Conservation (phyloP, 257 asterid genomes). For the Petunia axillaris region DNA sequence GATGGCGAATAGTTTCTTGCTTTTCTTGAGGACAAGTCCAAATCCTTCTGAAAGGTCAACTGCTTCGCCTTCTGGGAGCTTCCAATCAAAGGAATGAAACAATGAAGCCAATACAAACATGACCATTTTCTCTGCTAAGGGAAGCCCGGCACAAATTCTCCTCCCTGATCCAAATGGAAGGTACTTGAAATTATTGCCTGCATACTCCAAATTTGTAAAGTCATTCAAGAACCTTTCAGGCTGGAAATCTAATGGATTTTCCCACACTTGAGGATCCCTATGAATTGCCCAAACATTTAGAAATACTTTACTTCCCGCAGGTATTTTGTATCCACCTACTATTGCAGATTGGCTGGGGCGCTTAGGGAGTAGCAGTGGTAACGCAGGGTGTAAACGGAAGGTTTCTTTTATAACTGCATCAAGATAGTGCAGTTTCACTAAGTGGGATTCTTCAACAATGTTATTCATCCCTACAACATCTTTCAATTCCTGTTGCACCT, state of each 20-base stretch:
- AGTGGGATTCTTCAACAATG: constrained; percentile 44
- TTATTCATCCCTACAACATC: constrained; percentile 37
- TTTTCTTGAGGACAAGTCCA: constrained; percentile 40
- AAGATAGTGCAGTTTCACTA: constrained; percentile 43
- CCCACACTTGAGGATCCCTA: constrained; percentile 47
- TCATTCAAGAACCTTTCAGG: constrained; percentile 42
- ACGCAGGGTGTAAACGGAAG: constrained; percentile 43
- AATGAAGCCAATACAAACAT: constrained; percentile 35
- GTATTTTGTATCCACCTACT: constrained; percentile 33
- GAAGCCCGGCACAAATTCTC: constrained; percentile 58
- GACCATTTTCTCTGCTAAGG: constrained; percentile 41
- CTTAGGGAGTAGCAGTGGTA: constrained; percentile 43
- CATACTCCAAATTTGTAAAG: constrained; percentile 31
- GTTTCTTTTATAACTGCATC: constrained; percentile 48
- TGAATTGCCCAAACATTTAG: constrained; percentile 42
- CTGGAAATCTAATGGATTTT: constrained; percentile 34
- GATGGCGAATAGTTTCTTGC: constrained; percentile 25
- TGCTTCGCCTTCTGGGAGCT: constrained; percentile 27
- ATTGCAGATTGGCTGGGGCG: constrained; percentile 27
- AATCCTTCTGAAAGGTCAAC: constrained; percentile 36
- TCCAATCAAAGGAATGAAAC: constrained; percentile 39
- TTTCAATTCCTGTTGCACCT: constrained; percentile 39
- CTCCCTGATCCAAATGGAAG: constrained; percentile 71
- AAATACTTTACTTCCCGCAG: constrained; percentile 34
- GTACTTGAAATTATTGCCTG: constrained; percentile 56